Evolutionary conservation across 2,329 filamentous ascomycete species (phyloP).

Genomic region (Arthrinium phaeospermum): DNA sequence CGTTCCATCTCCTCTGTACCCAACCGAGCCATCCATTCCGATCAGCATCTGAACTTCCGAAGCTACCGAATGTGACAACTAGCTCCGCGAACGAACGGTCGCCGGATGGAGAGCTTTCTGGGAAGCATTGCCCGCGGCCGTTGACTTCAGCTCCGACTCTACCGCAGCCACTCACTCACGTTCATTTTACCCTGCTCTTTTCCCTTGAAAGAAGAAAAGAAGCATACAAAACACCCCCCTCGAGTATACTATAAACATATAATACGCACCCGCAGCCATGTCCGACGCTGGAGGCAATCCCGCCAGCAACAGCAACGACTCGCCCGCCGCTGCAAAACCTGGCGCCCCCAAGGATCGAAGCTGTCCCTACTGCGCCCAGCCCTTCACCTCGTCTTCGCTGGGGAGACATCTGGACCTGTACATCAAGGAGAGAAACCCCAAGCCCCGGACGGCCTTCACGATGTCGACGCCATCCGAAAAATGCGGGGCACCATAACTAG

Average conservation of each 20-base stretch:
- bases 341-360: constrained; percentile 79
- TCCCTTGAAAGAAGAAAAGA: background rate
- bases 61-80: constrained; percentile 10
- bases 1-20: background rate
- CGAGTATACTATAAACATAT: background rate
- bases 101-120: constrained; percentile 19
- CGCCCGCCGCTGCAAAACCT: constrained; percentile 46
- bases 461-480: constrained; percentile 87
- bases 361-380: constrained; percentile 86
- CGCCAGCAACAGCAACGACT: constrained; percentile 31
- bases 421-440: constrained; percentile 92
- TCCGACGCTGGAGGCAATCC: constrained; percentile 18
- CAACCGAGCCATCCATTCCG: background rate
- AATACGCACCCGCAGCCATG: constrained; percentile 18
- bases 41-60: background rate
- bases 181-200: background rate
- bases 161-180: background rate
- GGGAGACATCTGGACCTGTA: constrained; percentile 94
- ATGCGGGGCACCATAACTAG: constrained; percentile 86
- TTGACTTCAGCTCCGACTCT: background rate
- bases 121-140: constrained; percentile 14
- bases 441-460: constrained; percentile 85
- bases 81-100: constrained; percentile 5
- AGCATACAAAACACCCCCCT: too few species aligned
- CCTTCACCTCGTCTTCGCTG: constrained; percentile 91